These are phyloP conservation scores for Breynia disticha DNA, from an alignment of 441 rosid genomes.

Conservation along the genomic window DNA sequence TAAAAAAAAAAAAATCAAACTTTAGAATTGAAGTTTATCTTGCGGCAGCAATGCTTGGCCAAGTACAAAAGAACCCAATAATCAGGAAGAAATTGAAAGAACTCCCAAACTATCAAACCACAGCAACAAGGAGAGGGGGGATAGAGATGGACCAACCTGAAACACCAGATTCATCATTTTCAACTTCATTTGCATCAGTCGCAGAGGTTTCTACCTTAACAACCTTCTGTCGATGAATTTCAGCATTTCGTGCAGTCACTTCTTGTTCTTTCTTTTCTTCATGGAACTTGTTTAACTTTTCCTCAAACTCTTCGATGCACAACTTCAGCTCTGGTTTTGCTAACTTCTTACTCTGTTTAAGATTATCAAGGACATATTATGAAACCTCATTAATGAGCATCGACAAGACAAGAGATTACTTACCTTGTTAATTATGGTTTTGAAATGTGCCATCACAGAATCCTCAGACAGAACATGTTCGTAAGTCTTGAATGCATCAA, in stretches of 20 bases:
- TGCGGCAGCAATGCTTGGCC: neutral
- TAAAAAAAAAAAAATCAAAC: too few species aligned
- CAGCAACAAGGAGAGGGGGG: neutral
- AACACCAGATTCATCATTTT: constrained; percentile 25
- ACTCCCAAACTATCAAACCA: neutral
- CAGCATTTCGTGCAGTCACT: constrained; percentile 81
- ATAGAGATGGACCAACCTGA: constrained; percentile 29
- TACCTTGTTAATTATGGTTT: constrained; percentile 90
- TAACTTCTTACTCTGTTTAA: constrained; percentile 80
- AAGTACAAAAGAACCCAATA: neutral
- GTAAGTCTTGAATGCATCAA: constrained; percentile 76
- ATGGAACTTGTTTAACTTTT: constrained; percentile 83
- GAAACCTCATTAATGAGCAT: constrained; percentile 5
- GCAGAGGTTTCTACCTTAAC: constrained; percentile 31
- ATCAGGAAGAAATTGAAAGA: neutral
- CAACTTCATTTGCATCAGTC: constrained; percentile 23
- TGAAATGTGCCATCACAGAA: constrained; percentile 76
- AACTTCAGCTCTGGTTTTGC: constrained; percentile 89
- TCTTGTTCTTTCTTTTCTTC: constrained; percentile 93
- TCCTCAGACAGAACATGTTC: constrained; percentile 82
- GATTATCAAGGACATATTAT: constrained; percentile 6
- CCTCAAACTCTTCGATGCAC: constrained; percentile 94
- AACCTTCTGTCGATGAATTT: constrained; percentile 61
- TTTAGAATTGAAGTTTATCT: neutral
- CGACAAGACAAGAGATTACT: constrained; percentile 5